These are phyloP conservation scores for Ganoderma multipileum DNA, from an alignment of 1,284 basidiomycete species.

Conservation along the genomic window DNA sequence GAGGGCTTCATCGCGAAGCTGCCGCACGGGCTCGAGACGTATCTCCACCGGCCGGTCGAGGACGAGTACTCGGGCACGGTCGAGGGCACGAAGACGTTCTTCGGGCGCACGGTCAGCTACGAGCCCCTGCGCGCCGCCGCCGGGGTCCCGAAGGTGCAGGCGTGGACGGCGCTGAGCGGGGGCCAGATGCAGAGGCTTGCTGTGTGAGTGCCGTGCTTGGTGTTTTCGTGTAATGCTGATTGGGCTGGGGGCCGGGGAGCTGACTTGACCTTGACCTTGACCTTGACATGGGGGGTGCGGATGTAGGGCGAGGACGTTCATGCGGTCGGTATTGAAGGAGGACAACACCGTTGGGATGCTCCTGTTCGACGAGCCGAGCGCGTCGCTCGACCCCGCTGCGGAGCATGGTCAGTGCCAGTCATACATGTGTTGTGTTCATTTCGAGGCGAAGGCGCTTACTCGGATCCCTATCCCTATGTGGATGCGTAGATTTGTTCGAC, in stretches of 20 bases:
- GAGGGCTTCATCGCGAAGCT: slow-evolving; percentile 66
- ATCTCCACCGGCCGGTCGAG: slow-evolving; percentile 72
- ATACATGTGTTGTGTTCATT: background rate
- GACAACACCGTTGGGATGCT: slow-evolving; percentile 62
- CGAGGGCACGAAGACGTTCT: slow-evolving; percentile 66
- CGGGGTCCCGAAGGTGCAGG: slow-evolving; percentile 46
- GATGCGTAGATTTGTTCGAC: slow-evolving; percentile 58
- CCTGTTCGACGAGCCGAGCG: slow-evolving; percentile 81
- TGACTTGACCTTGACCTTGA: background rate
- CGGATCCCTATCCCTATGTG: background rate
- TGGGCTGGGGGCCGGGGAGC: background rate
- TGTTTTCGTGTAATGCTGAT: background rate
- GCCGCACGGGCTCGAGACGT: slow-evolving; percentile 71
- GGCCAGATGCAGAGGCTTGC: slow-evolving; percentile 83
- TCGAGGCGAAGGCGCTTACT: background rate
- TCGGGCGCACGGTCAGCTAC: slow-evolving; percentile 66
- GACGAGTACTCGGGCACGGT: slow-evolving; percentile 70
- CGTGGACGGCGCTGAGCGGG: slow-evolving; percentile 58
- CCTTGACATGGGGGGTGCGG: background rate
- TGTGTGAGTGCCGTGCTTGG: slow-evolving; percentile 51
- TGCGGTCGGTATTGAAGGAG: slow-evolving; percentile 69
- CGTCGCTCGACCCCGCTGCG: slow-evolving; percentile 74
- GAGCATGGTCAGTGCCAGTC: slow-evolving; percentile 60
- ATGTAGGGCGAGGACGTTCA: slow-evolving; percentile 74
- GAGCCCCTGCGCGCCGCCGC: slow-evolving; percentile 51